Percentiles rank a stretch among this genome's conserved stretches.
phyloP scores from a whole-genome alignment of 192 early-diverging fungal species.

The Rhizoclosmatium globosum region DNA sequence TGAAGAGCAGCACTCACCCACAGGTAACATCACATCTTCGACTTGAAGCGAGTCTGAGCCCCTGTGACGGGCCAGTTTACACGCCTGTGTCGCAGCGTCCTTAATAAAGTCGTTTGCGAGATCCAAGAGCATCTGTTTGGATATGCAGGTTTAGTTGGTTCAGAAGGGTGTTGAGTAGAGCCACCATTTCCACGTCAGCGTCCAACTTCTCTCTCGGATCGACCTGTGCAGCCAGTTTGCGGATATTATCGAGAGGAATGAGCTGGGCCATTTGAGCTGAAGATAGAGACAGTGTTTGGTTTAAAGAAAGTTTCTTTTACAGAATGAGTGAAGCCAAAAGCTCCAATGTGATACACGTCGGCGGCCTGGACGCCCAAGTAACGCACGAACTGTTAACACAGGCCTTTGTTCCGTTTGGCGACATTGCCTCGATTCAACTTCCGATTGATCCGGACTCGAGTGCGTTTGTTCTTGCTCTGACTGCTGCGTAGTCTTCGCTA shows the following conservation, averaged over 20 bases:
- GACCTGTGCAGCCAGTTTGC: conserved; percentile 8
- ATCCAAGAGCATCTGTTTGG: conserved; percentile 44
- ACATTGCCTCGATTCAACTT: conserved; percentile 87
- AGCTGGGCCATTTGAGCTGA: background rate
- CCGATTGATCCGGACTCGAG: conserved; percentile 83
- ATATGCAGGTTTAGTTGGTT: background rate
- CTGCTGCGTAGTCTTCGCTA: background rate
- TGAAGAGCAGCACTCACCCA: conserved; percentile 35
- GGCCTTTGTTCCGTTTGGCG: conserved; percentile 97
- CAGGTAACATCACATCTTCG: conserved; percentile 42
- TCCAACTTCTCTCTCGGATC: conserved; percentile 35
- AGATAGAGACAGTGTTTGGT: background rate
- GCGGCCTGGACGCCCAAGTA: conserved; percentile 84
- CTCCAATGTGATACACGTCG: conserved; percentile 40
- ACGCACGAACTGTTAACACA: conserved; percentile 80
- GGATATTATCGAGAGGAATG: conserved; percentile 7
- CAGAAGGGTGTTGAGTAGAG: background rate
- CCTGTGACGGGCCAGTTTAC: conserved; percentile 38
- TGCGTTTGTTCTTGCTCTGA: conserved; percentile 40
- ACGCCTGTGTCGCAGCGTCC: conserved; percentile 33
- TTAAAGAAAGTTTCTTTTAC: background rate
- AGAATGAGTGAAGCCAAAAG: background rate
- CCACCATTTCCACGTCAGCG: conserved; percentile 29
- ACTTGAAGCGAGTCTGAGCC: conserved; percentile 33
- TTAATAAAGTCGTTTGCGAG: conserved; percentile 44